A percentile compares a stretch with the other conserved stretches of the same genome.
phyloP scores from a whole-genome alignment of 306 rosid species.

The Calophaca sinica region DNA sequence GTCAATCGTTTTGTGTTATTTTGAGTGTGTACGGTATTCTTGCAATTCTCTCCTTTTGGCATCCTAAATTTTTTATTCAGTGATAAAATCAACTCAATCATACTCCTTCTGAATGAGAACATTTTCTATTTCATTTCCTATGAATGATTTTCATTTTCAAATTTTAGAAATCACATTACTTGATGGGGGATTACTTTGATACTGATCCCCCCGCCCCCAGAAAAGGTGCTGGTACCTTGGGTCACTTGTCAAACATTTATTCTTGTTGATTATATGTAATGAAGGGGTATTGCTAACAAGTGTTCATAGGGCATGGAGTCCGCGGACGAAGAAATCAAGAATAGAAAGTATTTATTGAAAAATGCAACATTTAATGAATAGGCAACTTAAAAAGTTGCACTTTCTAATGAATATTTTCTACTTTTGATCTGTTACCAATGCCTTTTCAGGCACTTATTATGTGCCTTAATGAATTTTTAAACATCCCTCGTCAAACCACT shows the following conservation, averaged over 20 bases:
- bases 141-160: constrained; percentile 8
- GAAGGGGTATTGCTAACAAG: background rate
- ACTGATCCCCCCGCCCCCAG: too few relatives aligned
- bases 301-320: background rate
- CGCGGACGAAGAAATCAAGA: background rate
- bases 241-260: background rate
- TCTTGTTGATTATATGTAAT: background rate
- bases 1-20: constrained; percentile 7
- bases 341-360: background rate
- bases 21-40: constrained; percentile 9
- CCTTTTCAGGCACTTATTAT: background rate
- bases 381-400: background rate
- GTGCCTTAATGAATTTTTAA: background rate
- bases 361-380: background rate
- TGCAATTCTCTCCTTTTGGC: constrained; percentile 12
- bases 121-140: constrained; percentile 1
- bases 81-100: background rate
- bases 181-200: too few relatives aligned
- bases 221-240: background rate
- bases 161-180: background rate
- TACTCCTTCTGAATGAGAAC: background rate
- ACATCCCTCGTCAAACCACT: constrained; percentile 4
- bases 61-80: background rate
- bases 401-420: background rate
- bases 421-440: background rate